phyloP scores from a whole-genome alignment of 2,329 filamentous ascomycete species.

The Aspergillus aculeatus region DNA sequence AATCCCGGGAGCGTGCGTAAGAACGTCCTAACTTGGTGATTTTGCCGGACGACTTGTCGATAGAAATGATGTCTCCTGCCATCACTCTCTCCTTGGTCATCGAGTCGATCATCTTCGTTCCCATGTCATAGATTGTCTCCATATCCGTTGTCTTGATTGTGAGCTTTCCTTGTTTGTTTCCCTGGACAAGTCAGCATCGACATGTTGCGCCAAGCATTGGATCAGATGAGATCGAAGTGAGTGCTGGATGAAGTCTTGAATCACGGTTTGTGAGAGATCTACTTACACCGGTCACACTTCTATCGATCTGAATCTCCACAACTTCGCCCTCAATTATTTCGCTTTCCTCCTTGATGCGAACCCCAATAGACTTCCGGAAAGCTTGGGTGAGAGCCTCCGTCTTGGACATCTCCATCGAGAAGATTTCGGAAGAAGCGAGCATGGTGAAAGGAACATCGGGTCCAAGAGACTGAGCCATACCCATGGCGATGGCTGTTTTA shows the following conservation, averaged over 20 bases:
- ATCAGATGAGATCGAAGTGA: background rate
- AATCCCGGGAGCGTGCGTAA: slow-evolving; percentile 91
- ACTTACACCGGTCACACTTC: slow-evolving; percentile 81
- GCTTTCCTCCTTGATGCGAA: slow-evolving; percentile 97
- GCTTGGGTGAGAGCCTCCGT: slow-evolving; percentile 97
- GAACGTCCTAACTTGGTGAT: slow-evolving; percentile 96
- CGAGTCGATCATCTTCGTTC: slow-evolving; percentile 98
- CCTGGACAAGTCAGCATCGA: slow-evolving; percentile 41
- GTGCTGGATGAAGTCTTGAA: background rate
- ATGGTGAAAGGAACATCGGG: slow-evolving; percentile 95
- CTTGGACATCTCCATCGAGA: slow-evolving; percentile 98
- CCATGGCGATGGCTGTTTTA: slow-evolving; percentile 98
- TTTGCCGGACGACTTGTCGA: slow-evolving; percentile 97
- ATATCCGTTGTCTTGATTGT: slow-evolving; percentile 99
- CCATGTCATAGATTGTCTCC: slow-evolving; percentile 99
- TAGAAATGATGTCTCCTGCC: slow-evolving; percentile 96
- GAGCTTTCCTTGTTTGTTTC: slow-evolving; percentile 96
- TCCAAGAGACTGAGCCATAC: slow-evolving; percentile 94
- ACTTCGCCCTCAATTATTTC: slow-evolving; percentile 99
- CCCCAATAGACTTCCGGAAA: slow-evolving; percentile 98
- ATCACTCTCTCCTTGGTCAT: slow-evolving; percentile 99
- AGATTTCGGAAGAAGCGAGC: slow-evolving; percentile 94
- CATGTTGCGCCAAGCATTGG: background rate
- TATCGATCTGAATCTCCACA: slow-evolving; percentile 96
- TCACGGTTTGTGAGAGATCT: too few species aligned